Evolutionary conservation across 495 filamentous ascomycete genomes (phyloP).

Genomic region (Penicillium lividum): DNA sequence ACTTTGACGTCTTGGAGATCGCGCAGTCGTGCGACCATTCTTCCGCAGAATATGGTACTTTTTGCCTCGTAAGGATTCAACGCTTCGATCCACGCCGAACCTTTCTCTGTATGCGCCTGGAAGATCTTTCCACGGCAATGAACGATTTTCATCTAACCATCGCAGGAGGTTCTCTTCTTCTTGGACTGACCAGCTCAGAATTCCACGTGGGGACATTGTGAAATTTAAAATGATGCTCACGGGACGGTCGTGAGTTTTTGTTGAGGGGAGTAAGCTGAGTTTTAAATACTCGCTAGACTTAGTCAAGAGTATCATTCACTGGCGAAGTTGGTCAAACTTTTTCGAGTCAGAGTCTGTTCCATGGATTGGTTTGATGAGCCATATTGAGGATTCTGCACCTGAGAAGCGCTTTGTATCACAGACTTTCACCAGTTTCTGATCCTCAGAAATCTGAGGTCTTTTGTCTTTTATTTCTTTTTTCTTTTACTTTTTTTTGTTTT

Average conservation of each 20-base stretch:
- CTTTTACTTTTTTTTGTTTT: too few relatives aligned
- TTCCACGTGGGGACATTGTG: neutral
- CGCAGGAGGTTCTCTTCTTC: slow-evolving; percentile 14
- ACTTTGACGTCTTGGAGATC: neutral
- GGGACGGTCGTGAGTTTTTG: neutral
- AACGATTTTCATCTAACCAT: slow-evolving; percentile 11
- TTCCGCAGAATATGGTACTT: slow-evolving; percentile 17
- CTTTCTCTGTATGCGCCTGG: neutral
- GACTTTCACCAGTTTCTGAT: too few relatives aligned
- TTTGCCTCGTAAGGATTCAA: slow-evolving; percentile 12
- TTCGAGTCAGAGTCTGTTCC: neutral
- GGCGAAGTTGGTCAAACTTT: neutral
- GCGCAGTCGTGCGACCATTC: neutral
- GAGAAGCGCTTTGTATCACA: too few relatives aligned
- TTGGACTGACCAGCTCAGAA: slow-evolving; percentile 1
- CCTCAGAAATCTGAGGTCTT: too few relatives aligned
- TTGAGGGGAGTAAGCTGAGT: neutral
- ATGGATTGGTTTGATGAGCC: neutral
- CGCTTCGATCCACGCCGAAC: too few relatives aligned
- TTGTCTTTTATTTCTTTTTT: too few relatives aligned
- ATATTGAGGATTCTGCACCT: neutral
- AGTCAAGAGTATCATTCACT: neutral
- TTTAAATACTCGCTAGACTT: neutral
- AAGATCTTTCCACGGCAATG: slow-evolving; percentile 13
- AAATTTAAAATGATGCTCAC: neutral